Evolutionary conservation across 805 yeast genomes (phyloP).

Genomic region (Schwanniomyces occidentalis): DNA sequence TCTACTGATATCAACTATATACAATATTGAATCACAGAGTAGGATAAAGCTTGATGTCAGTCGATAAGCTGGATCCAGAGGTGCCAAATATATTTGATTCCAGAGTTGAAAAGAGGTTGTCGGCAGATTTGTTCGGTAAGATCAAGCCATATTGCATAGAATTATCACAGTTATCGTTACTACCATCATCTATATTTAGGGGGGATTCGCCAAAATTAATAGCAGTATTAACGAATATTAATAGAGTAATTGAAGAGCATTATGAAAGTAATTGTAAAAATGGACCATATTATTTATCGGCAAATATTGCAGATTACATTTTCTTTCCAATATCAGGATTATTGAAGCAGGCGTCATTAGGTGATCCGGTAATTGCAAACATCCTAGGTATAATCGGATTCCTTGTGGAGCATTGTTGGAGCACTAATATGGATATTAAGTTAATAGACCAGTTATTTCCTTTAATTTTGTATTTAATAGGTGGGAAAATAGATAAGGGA

Average conservation of each 20-base stretch:
- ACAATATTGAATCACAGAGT: no score
- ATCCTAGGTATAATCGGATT: conserved; percentile 30
- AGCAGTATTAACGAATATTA: conserved; percentile 10
- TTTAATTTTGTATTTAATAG: conserved; percentile 25
- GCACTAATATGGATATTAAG: conserved; percentile 17
- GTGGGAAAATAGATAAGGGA: conserved; percentile 11
- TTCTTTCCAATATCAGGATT: conserved; percentile 40
- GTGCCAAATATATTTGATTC: no score
- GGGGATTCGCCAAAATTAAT: conserved; percentile 11
- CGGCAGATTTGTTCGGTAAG: conserved; percentile 26
- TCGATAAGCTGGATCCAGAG: background rate
- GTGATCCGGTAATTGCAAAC: conserved; percentile 17
- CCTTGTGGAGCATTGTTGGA: conserved; percentile 32
- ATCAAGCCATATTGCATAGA: conserved; percentile 33
- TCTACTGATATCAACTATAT: no score
- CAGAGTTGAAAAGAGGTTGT: no score
- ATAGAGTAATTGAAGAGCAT: conserved; percentile 15
- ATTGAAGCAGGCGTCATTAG: conserved; percentile 27
- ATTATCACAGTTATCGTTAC: conserved; percentile 23
- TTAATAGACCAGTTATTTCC: conserved; percentile 39
- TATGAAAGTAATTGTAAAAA: background rate
- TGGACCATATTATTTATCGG: conserved; percentile 22
- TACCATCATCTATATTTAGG: conserved; percentile 9
- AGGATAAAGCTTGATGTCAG: background rate
- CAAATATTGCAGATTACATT: conserved; percentile 40